A percentile compares a stretch with the other conserved stretches of the same genome.
Evolutionary conservation across 805 yeast species (phyloP).

Genomic region (Kodamaea neixiangensis): DNA sequence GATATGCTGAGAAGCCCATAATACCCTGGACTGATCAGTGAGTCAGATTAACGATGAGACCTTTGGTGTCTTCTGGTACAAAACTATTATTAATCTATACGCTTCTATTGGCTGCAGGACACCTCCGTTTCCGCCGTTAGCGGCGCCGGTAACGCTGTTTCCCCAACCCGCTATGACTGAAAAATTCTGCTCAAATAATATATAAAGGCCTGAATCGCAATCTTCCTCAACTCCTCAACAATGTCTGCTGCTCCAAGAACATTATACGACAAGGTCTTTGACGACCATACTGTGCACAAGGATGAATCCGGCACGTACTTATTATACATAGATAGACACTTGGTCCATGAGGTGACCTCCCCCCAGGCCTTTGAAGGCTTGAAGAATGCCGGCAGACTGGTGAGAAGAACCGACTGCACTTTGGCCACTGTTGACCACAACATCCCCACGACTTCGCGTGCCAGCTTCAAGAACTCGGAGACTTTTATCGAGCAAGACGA

Average conservation of each 20-base stretch:
- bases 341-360: constrained; percentile 97
- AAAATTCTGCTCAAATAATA: constrained; percentile 1
- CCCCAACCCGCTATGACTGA: constrained; percentile 1
- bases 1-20: too few species aligned
- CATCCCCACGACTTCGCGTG: constrained; percentile 92
- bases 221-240: not conserved
- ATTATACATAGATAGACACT: constrained; percentile 92
- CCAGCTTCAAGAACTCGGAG: constrained; percentile 66
- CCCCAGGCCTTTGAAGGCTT: constrained; percentile 99
- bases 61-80: too few species aligned
- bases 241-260: constrained; percentile 40
- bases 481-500: constrained; percentile 88
- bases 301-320: constrained; percentile 87
- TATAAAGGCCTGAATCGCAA: not conserved
- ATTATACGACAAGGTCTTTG: constrained; percentile 93
- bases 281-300: constrained; percentile 88
- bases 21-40: too few species aligned
- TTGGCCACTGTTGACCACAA: constrained; percentile 96
- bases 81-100: not conserved
- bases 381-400: constrained; percentile 79
- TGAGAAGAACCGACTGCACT: constrained; percentile 91
- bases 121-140: constrained; percentile 2
- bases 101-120: constrained; percentile 3
- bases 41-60: too few species aligned
- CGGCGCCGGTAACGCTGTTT: too few species aligned